Base-by-base conservation (phyloP, 2,329 filamentous ascomycete species). In the Raffaelea deltoideospora region DNA sequence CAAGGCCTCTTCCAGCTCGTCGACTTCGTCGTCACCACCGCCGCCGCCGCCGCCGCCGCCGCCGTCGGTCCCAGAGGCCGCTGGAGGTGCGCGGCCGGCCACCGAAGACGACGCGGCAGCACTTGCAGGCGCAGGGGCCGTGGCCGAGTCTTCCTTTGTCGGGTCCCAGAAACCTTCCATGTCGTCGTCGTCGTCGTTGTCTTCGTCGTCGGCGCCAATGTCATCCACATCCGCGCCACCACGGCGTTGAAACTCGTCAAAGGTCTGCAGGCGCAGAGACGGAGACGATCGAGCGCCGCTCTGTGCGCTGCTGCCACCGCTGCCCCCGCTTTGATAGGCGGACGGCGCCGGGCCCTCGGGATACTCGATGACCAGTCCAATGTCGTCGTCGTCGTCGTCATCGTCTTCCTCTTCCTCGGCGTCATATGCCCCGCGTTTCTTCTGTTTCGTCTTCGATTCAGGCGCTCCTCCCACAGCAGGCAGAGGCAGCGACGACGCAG, bases 281-380 rank as follows among this genome's bases (percentile, higher is more conserved):
- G 27, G 34, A 13, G 28, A 11, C 11, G 33, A 7, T 30, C 84
- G 10, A 14, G 30, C 13, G 15, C 33, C 13, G 26, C 26, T 27
- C 18, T 19, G 17, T 3, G n/a, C 15, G 13, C 6, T 22, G 13
- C 11, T 11, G 27, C 27, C 28, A 22, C 15, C n/a, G n/a, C n/a
- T n/a, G n/a, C n/a, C n/a, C n/a, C n/a, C n/a, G n/a, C n/a, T n/a
- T n/a, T n/a, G n/a, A n/a, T n/a, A n/a, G n/a, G n/a, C n/a, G n/a
- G n/a, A n/a, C n/a, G n/a, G n/a, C n/a, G n/a, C n/a, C n/a, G 61
- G 62, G 23, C 61, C 67, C 32, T 64, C 69, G 0, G 72, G 72
- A 44, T 73, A 74, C 50, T 78, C 74, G 38, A 78, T 61, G 20
- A 67, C 64, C 24, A 76, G 58, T 20, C 65, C 66, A 33, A 67